Conservation (phyloP, 1,139 yeast genomes). For the Magnusiomyces magnusii region DNA sequence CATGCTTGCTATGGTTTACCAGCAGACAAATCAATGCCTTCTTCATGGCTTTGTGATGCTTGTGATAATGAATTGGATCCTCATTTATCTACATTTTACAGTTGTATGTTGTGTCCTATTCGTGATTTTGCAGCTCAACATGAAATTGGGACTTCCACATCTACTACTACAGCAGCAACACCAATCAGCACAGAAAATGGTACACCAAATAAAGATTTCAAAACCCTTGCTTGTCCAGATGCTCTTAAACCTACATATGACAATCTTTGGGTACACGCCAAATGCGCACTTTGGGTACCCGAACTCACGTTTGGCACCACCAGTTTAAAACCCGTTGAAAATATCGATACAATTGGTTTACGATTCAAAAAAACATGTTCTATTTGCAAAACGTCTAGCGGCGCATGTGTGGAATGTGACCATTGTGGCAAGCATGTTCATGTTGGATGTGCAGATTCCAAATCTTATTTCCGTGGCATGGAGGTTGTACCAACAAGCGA, state of each 20-base stretch:
- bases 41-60: conserved; percentile 70
- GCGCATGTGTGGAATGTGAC: conserved; percentile 40
- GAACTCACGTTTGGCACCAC: conserved; percentile 37
- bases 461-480: conserved; percentile 31
- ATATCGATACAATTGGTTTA: conserved; percentile 25
- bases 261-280: conserved; percentile 74
- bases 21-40: conserved; percentile 1
- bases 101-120: conserved; percentile 61
- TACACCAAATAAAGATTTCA: conserved; percentile 33
- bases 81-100: conserved; percentile 46
- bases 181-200: background rate
- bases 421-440: conserved; percentile 43
- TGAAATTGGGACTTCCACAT: background rate
- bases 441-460: conserved; percentile 54
- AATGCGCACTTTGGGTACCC: conserved; percentile 58
- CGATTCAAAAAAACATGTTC: conserved; percentile 30
- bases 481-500: conserved; percentile 21
- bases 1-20: conserved; percentile 57
- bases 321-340: conserved; percentile 42
- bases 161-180: background rate
- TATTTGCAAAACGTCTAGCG: conserved; percentile 39
- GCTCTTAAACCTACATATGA: conserved; percentile 63
- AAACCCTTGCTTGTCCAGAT: conserved; percentile 43
- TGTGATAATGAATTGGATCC: conserved; percentile 70
- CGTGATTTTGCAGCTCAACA: conserved; percentile 31